Evolutionary conservation across 768 basidiomycete species (phyloP).

Genomic region (Tulasnella sp.): DNA sequence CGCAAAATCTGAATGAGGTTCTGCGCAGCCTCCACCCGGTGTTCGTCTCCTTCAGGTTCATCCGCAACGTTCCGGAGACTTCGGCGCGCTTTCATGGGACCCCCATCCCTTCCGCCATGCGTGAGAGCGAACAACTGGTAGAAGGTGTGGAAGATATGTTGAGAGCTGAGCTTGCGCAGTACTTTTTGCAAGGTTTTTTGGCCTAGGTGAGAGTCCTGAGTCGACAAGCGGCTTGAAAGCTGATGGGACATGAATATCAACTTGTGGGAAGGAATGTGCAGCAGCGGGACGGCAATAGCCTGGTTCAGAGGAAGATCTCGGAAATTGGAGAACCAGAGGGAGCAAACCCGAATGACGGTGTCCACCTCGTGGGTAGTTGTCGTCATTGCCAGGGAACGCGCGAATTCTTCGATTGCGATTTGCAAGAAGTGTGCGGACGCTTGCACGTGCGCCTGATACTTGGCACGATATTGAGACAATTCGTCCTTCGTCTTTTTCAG

Average conservation of each 20-base stretch:
- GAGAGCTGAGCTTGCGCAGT: slow-evolving; percentile 64
- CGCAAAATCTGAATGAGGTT: slow-evolving; percentile 57
- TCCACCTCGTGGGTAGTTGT: slow-evolving; percentile 68
- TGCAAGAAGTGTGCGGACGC: slow-evolving; percentile 61
- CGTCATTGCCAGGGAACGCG: slow-evolving; percentile 63
- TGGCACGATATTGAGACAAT: slow-evolving; percentile 42
- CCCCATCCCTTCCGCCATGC: slow-evolving; percentile 24
- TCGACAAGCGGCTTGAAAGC: slow-evolving; percentile 81
- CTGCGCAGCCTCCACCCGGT: slow-evolving; percentile 62
- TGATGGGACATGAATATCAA: slow-evolving; percentile 91
- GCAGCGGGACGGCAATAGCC: slow-evolving; percentile 47
- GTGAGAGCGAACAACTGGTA: slow-evolving; percentile 81
- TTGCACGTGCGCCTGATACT: slow-evolving; percentile 26
- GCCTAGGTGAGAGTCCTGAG: slow-evolving; percentile 37
- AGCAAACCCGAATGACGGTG: slow-evolving; percentile 73
- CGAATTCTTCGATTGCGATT: slow-evolving; percentile 82
- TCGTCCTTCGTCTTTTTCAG: slow-evolving; percentile 34
- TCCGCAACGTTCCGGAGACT: neutral
- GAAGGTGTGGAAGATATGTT: slow-evolving; percentile 92
- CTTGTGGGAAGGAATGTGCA: slow-evolving; percentile 74
- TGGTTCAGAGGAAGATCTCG: slow-evolving; percentile 48
- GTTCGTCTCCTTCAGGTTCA: slow-evolving; percentile 44
- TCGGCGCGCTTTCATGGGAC: slow-evolving; percentile 32
- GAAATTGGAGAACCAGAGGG: slow-evolving; percentile 90
- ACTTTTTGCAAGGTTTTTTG: slow-evolving; percentile 64